These are phyloP conservation scores for Diplodia sapinea DNA, from an alignment of 2,329 filamentous ascomycete genomes.

Conservation along the genomic window DNA sequence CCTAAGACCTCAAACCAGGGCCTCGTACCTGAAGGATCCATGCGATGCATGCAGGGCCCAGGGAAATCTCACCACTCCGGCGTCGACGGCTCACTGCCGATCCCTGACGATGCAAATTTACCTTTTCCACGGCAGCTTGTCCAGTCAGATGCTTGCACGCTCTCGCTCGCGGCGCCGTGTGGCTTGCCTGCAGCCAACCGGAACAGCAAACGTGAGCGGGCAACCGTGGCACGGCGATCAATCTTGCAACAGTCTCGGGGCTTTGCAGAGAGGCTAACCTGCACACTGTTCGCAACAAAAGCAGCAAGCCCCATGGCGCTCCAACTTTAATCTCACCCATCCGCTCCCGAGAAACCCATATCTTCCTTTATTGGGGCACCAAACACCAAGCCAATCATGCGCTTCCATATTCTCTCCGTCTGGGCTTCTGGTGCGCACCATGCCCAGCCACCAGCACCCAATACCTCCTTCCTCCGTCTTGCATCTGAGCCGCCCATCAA, in stretches of 20 bases:
- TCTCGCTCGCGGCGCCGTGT: not conserved
- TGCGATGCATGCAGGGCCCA: not conserved
- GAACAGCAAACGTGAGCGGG: not conserved
- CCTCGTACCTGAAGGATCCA: not conserved
- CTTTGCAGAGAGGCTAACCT: not conserved
- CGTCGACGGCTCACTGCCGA: not conserved
- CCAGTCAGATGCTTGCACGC: not conserved
- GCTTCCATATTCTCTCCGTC: not conserved
- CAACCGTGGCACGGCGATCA: not conserved
- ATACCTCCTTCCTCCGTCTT: not conserved
- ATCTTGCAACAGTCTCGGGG: slow-evolving; percentile 18
- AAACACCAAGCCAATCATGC: not conserved
- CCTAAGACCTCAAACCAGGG: too few species aligned
- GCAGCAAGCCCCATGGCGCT: not conserved
- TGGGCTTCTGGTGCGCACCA: not conserved
- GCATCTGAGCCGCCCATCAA: not conserved
- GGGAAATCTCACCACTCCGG: not conserved
- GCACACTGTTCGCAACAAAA: not conserved
- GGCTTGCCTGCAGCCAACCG: slow-evolving; percentile 2
- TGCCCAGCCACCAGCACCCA: not conserved
- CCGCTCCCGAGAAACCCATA: not conserved
- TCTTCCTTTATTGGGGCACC: not conserved
- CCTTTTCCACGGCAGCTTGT: not conserved
- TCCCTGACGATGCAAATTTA: too few species aligned
- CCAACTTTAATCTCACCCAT: slow-evolving; percentile 8